Conservation (phyloP, 1,284 basidiomycete species). For the Sporisorium iseilematis-ciliati region DNA sequence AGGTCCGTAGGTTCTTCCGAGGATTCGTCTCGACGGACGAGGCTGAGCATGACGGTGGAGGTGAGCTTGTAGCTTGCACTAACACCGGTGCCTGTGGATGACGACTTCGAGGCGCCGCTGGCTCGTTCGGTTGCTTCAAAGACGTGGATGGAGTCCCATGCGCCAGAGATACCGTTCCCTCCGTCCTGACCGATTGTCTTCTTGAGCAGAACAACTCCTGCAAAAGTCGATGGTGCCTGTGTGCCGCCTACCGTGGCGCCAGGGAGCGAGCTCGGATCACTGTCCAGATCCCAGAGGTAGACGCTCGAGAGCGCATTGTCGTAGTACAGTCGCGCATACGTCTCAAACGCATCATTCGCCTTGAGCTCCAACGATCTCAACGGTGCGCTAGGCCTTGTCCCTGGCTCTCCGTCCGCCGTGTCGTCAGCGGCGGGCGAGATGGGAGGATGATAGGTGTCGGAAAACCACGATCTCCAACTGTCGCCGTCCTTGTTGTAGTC, state of each 20-base stretch:
- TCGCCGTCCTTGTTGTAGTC: slow-evolving; percentile 98
- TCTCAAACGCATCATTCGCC: slow-evolving; percentile 96
- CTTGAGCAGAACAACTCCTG: slow-evolving; percentile 95
- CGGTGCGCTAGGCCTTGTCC: slow-evolving; percentile 84
- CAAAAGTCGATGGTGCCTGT: slow-evolving; percentile 78
- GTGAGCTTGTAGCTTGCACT: slow-evolving; percentile 97
- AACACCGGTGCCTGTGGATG: slow-evolving; percentile 73
- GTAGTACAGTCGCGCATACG: slow-evolving; percentile 97
- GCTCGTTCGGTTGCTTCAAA: slow-evolving; percentile 88
- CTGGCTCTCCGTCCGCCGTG: slow-evolving; percentile 34
- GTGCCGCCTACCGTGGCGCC: slow-evolving; percentile 30
- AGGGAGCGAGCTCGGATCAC: slow-evolving; percentile 70
- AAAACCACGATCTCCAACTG: slow-evolving; percentile 95
- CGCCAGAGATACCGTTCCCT: slow-evolving; percentile 73
- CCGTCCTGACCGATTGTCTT: slow-evolving; percentile 73
- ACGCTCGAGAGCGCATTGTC: slow-evolving; percentile 97
- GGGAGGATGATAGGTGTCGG: slow-evolving; percentile 89
- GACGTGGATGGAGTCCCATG: slow-evolving; percentile 99
- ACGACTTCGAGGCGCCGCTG: slow-evolving; percentile 23
- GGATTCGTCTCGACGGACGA: slow-evolving; percentile 76
- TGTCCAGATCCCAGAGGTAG: slow-evolving; percentile 97
- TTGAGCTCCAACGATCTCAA: slow-evolving; percentile 91
- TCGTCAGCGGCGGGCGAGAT: slow-evolving; percentile 70
- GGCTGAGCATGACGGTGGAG: slow-evolving; percentile 95
- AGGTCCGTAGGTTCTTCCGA: slow-evolving; percentile 65